Conservation (phyloP, 257 asterid species). For the Solanum paucissectum region DNA sequence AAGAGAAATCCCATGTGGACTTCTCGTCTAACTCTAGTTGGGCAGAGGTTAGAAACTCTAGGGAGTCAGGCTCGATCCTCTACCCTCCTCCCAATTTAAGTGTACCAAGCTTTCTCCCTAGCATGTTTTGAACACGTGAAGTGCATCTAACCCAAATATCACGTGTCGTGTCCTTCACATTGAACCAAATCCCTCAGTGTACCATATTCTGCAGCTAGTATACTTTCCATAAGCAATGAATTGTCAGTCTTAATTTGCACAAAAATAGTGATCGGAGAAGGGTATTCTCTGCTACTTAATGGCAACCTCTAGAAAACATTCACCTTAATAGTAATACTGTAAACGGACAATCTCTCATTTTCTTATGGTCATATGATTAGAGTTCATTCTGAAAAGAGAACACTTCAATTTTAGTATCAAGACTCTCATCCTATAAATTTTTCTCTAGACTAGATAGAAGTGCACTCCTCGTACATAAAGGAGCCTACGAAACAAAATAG, state of each 20-base stretch:
- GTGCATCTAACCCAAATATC: background rate
- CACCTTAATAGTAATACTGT: background rate
- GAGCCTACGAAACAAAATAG: background rate
- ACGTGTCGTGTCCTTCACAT: background rate
- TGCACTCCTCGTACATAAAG: background rate
- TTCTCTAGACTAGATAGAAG: background rate
- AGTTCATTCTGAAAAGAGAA: background rate
- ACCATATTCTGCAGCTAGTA: background rate
- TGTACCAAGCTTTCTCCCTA: background rate
- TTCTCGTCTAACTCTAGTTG: background rate
- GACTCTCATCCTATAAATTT: background rate
- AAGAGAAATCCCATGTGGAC: background rate
- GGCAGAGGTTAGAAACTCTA: background rate
- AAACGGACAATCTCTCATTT: background rate
- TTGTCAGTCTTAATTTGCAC: background rate
- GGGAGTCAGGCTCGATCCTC: background rate
- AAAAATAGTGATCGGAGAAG: background rate
- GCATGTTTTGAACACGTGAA: background rate
- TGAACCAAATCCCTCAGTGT: background rate
- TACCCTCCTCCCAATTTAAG: background rate
- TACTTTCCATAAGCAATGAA: background rate
- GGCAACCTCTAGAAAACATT: background rate
- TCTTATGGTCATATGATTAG: background rate
- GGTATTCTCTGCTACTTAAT: background rate
- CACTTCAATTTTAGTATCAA: background rate